Base-by-base conservation (phyloP, 2,329 filamentous ascomycete species). In the Phaeophleospora eucalypticola region DNA sequence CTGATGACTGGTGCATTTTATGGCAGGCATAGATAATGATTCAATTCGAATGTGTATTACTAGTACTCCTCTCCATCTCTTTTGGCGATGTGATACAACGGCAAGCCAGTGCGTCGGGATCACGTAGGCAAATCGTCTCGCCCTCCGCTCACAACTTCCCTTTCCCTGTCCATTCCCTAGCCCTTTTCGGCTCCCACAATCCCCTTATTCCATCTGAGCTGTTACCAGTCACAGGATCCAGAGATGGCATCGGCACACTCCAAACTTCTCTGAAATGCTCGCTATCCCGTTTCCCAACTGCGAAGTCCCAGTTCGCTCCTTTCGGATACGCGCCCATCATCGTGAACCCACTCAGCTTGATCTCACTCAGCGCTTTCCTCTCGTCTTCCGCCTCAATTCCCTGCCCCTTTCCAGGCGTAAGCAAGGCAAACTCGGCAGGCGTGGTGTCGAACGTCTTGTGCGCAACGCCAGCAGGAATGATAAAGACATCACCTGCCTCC, bases 261-360 rank as follows among this genome's bases (percentile, higher is more conserved):
- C 77, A 79, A 0, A 73, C 67, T 47, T 65, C 56, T 40, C 70
- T 65, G 54, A 69, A 74, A 14, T 62, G 55, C 10, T 65, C 70
- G 16, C 57, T 58, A 57, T 74, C 62, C 49, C 73, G 71, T 1
- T 72, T 73, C 7, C 72, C 74, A 2, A 68, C 61, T 3, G 63
- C 64, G 58, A 76, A 79, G 57, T 80, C 76, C 78, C 77, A 81
- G 9, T 64, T 60, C 0, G 64, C 65, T 2, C 71, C 68, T 29
- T 57, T 56, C 2, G 75, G 76, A 65, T 82, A 82, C 3, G 76
- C 77, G 0, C 79, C 79, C 61, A 81, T 73, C 77, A 80, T 80
- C 42, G 71, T 75, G 52, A 78, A 80, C 0, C 74, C 74, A 1
- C 59, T 52, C 3, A 75, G 45, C 45, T 66, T 38, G 1, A 75